These are phyloP conservation scores for Zhuliangozyma blackwelliae DNA, from an alignment of 1,139 yeast genomes.

Conservation along the genomic window DNA sequence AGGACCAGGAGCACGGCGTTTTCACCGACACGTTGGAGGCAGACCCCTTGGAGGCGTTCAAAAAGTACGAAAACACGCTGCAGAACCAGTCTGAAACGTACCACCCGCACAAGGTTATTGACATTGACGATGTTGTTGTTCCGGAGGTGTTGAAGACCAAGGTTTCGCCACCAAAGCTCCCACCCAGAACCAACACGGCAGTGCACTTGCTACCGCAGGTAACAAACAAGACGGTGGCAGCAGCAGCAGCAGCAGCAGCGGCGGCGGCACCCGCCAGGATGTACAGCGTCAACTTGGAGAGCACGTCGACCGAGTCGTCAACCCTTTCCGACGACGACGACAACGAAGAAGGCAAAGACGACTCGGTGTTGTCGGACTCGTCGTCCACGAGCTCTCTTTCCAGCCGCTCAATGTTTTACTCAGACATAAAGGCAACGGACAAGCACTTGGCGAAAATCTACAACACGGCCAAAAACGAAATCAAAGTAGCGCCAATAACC, in stretches of 20 bases:
- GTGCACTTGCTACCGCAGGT: not conserved
- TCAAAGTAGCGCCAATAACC: conserved; percentile 26
- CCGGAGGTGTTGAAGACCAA: conserved; percentile 7
- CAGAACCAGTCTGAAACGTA: conserved; percentile 27
- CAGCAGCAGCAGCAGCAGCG: too few species aligned
- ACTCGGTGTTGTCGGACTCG: conserved; percentile 14
- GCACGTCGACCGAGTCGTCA: conserved; percentile 6
- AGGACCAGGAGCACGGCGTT: conserved; percentile 28
- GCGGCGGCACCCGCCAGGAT: too few species aligned
- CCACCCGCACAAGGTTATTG: conserved; percentile 23
- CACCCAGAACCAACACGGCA: conserved; percentile 26
- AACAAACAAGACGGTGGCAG: conserved; percentile 3
- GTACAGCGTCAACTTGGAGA: not conserved
- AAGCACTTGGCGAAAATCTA: conserved; percentile 26
- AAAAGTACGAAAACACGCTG: conserved; percentile 25
- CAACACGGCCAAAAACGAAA: conserved; percentile 34
- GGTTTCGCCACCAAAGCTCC: conserved; percentile 21
- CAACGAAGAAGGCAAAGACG: conserved; percentile 10
- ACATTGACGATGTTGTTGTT: conserved; percentile 17
- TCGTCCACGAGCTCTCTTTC: conserved; percentile 18
- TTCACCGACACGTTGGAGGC: conserved; percentile 28
- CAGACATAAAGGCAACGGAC: conserved; percentile 17
- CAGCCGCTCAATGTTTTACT: conserved; percentile 16
- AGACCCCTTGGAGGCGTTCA: conserved; percentile 32
- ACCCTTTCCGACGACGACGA: conserved; percentile 17